Percentiles rank a stretch among this genome's conserved stretches.
phyloP scores from a whole-genome alignment of 352 stramenopile species.

The Blastocystis sp. region DNA sequence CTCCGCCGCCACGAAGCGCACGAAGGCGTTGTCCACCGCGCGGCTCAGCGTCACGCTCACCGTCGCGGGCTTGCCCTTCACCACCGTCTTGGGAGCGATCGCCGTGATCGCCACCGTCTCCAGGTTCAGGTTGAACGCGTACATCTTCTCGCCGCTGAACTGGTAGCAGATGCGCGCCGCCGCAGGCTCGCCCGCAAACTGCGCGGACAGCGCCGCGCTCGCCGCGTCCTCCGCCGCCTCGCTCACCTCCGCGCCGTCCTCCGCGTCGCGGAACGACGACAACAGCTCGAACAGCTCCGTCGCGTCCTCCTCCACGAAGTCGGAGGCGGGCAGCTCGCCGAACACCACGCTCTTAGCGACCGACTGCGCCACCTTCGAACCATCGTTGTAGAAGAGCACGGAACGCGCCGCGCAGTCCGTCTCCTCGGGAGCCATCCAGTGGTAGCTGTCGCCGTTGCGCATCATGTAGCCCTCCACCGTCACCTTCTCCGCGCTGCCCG shows the following conservation, averaged over 20 bases:
- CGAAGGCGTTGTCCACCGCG: not conserved
- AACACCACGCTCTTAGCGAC: not conserved
- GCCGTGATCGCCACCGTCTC: conserved; percentile 1
- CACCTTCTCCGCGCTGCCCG: not conserved
- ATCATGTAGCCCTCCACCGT: conserved; percentile 46
- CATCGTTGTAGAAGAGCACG: not conserved
- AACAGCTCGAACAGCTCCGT: conserved; percentile 61
- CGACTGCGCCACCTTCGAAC: not conserved
- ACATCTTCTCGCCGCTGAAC: conserved; percentile 40
- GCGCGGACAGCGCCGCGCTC: not conserved
- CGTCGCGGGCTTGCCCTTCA: not conserved
- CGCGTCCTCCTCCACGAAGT: conserved; percentile 50
- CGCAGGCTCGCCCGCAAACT: not conserved
- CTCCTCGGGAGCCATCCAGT: not conserved
- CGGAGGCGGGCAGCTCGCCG: not conserved
- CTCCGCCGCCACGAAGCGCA: conserved; percentile 18
- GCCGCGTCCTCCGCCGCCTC: not conserved
- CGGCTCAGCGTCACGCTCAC: conserved; percentile 24
- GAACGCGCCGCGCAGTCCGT: not conserved
- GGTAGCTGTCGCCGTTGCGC: conserved; percentile 26
- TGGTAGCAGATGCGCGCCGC: conserved; percentile 44
- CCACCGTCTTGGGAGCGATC: not conserved
- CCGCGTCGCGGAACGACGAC: conserved; percentile 50
- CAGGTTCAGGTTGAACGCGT: conserved; percentile 48
- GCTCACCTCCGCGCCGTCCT: not conserved